phyloP scores from a whole-genome alignment of 148 eudicot species.

The Chenopodium album region DNA sequence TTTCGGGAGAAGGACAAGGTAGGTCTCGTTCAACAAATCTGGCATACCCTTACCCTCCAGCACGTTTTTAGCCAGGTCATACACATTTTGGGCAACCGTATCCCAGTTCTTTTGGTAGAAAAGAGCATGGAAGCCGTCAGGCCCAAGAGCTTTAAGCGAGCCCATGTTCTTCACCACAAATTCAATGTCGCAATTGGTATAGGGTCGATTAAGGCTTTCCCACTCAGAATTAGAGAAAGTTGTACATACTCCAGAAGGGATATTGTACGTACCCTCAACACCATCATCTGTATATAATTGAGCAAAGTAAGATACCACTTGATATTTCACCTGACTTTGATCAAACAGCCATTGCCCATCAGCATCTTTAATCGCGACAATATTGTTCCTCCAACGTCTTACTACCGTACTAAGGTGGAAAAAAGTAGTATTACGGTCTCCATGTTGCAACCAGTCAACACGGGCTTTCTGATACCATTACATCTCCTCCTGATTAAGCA shows the following conservation, averaged over 20 bases:
- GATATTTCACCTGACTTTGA: no score
- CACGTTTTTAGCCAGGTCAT: no score
- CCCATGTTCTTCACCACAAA: not conserved
- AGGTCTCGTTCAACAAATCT: no score
- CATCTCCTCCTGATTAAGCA: not conserved
- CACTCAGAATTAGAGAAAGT: no score
- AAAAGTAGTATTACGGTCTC: not conserved
- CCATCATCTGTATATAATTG: no score
- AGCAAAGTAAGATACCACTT: no score
- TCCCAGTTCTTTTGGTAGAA: not conserved
- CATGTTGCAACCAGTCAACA: not conserved
- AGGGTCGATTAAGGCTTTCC: not conserved
- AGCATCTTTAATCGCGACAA: not conserved
- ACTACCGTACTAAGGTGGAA: not conserved
- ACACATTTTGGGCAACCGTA: no score
- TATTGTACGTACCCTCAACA: no score
- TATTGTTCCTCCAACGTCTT: not conserved
- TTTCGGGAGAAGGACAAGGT: no score
- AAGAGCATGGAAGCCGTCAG: not conserved
- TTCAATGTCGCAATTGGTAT: not conserved
- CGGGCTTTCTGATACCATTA: not conserved
- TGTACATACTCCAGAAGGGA: no score
- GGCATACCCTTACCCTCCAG: no score
- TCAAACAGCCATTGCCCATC: not conserved
- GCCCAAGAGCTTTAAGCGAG: not conserved